Conservation (phyloP, 306 rosid genomes). For the Acacia crassicarpa region DNA sequence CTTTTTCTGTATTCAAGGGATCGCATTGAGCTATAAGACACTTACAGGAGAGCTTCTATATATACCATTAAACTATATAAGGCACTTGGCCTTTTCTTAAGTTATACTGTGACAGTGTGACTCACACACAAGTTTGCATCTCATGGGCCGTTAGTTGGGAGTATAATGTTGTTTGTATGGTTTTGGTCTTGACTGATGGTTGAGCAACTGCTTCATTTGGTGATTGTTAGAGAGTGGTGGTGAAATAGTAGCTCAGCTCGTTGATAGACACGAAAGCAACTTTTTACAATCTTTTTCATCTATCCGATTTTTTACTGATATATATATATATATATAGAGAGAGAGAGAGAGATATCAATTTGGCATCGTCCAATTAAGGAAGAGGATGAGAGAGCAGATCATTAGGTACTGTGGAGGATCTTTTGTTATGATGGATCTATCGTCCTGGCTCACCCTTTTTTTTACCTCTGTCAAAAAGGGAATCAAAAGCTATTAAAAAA, state of each 20-base stretch:
- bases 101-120: background rate
- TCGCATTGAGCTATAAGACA: too few species aligned
- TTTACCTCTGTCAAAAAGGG: background rate
- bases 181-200: background rate
- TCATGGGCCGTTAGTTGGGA: background rate
- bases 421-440: background rate
- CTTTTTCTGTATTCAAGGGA: too few species aligned
- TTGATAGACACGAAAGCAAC: slow-evolving; percentile 20
- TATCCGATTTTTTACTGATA: background rate
- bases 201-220: background rate
- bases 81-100: too few species aligned
- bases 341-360: too few species aligned
- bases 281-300: background rate
- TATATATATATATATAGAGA: background rate
- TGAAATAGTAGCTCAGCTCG: background rate
- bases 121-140: background rate
- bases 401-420: background rate
- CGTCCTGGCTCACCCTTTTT: background rate
- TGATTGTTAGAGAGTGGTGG: background rate
- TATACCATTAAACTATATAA: too few species aligned
- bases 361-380: background rate
- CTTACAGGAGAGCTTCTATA: too few species aligned
- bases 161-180: background rate
- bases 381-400: background rate
- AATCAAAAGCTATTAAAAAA: slow-evolving; percentile 1